Evolutionary conservation across 2,329 filamentous ascomycete genomes (phyloP).

Genomic region (Cyphellophora europaea): DNA sequence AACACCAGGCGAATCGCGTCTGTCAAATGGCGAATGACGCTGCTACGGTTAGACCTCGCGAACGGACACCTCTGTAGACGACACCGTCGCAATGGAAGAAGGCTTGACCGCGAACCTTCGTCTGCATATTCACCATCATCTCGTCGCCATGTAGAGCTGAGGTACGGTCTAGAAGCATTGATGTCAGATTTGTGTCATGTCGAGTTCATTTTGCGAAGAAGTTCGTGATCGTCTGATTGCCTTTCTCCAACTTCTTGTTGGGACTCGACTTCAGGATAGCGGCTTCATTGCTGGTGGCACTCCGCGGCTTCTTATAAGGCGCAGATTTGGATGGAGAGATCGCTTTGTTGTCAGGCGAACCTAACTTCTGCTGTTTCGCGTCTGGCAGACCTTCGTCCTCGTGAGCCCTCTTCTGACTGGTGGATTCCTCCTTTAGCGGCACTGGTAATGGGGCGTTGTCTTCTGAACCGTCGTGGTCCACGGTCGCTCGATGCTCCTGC

Average conservation of each 20-base stretch:
- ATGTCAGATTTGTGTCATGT: too few species aligned
- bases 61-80: too few species aligned
- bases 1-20: too few species aligned
- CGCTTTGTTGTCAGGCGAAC: conserved; percentile 17
- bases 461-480: conserved; percentile 36
- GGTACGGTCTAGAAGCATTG: too few species aligned
- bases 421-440: conserved; percentile 18
- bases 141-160: too few species aligned
- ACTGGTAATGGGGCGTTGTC: conserved; percentile 43
- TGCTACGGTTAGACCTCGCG: too few species aligned
- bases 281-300: conserved; percentile 46
- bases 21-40: too few species aligned
- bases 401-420: conserved; percentile 21
- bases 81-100: too few species aligned
- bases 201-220: conserved; percentile 34
- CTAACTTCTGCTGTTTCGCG: conserved; percentile 11
- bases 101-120: too few species aligned
- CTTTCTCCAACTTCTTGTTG: conserved; percentile 33
- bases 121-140: too few species aligned
- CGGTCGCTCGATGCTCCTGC: conserved; percentile 33
- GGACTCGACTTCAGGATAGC: conserved; percentile 34
- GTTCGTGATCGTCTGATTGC: conserved; percentile 43
- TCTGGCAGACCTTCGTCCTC: conserved; percentile 12
- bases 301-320: conserved; percentile 36
- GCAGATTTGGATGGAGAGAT: conserved; percentile 29